A percentile compares a stretch with the other conserved stretches of the same genome.
These are phyloP conservation scores for Erucastrum elatum DNA, from an alignment of 345 rosid species.

Conservation along the genomic window DNA sequence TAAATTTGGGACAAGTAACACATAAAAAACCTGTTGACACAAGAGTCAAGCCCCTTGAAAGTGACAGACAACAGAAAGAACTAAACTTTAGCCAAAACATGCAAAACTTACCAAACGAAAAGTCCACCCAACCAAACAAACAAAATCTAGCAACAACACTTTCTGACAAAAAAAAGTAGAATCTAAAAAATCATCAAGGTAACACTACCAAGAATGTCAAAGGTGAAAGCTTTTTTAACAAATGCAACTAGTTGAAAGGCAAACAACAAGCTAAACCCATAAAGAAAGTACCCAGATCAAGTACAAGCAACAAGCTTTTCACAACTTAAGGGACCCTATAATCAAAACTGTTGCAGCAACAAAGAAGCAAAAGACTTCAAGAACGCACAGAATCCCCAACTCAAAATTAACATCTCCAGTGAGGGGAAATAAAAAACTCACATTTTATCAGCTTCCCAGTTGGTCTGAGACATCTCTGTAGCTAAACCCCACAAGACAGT, in stretches of 20 bases:
- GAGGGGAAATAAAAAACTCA: slow-evolving; percentile 40
- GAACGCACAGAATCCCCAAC: no score
- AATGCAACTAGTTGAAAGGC: background rate
- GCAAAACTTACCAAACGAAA: slow-evolving; percentile 18
- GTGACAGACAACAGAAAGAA: slow-evolving; percentile 27
- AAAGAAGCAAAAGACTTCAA: no score
- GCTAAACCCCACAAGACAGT: slow-evolving; percentile 41
- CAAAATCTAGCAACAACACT: slow-evolving; percentile 19
- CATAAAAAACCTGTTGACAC: slow-evolving; percentile 9
- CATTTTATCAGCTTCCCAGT: slow-evolving; percentile 99
- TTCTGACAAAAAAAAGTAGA: slow-evolving; percentile 28
- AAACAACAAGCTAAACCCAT: slow-evolving; percentile 19
- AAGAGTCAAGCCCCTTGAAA: slow-evolving; percentile 28
- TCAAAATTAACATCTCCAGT: no score
- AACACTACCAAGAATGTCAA: slow-evolving; percentile 8
- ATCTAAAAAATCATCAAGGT: background rate
- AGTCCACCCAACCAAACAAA: background rate
- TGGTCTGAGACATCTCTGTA: slow-evolving; percentile 79
- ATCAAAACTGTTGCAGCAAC: no score
- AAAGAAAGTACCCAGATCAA: slow-evolving; percentile 29
- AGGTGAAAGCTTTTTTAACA: background rate
- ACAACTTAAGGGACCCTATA: background rate
- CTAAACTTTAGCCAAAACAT: slow-evolving; percentile 19
- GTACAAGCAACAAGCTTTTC: background rate
- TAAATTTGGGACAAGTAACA: background rate